Evolutionary conservation across 2,329 filamentous ascomycete species (phyloP).

Genomic region (Gnomoniopsis sp.): DNA sequence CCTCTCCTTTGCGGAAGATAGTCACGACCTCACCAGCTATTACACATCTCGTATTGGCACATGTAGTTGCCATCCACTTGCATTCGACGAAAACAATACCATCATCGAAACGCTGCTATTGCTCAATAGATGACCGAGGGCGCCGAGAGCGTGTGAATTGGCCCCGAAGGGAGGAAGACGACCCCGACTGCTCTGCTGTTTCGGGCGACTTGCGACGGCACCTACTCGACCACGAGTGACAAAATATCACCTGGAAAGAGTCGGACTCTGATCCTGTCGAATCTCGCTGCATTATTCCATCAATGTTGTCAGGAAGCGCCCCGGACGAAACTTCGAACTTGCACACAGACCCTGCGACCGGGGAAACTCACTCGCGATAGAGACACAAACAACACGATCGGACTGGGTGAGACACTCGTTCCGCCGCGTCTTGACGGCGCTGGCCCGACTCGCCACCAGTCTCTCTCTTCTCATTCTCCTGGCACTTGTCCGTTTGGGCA

Average conservation of each 20-base stretch:
- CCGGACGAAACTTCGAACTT: background rate
- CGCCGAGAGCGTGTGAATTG: background rate
- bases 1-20: too few species aligned
- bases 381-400: background rate
- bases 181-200: background rate
- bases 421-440: conserved; percentile 44
- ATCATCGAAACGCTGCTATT: too few species aligned
- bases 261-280: background rate
- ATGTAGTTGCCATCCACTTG: background rate
- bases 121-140: background rate
- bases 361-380: background rate
- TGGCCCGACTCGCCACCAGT: conserved; percentile 28
- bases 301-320: conserved; percentile 11
- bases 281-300: background rate
- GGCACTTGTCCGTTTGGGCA: conserved; percentile 22
- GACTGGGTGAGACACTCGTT: conserved; percentile 14
- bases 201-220: background rate
- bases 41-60: background rate
- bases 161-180: background rate
- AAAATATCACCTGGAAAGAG: background rate
- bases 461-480: background rate
- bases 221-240: background rate
- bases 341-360: background rate
- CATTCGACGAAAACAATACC: too few species aligned
- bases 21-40: too few species aligned